phyloP scores from a whole-genome alignment of 306 rosid species.

The Begonia peltatifolia region DNA sequence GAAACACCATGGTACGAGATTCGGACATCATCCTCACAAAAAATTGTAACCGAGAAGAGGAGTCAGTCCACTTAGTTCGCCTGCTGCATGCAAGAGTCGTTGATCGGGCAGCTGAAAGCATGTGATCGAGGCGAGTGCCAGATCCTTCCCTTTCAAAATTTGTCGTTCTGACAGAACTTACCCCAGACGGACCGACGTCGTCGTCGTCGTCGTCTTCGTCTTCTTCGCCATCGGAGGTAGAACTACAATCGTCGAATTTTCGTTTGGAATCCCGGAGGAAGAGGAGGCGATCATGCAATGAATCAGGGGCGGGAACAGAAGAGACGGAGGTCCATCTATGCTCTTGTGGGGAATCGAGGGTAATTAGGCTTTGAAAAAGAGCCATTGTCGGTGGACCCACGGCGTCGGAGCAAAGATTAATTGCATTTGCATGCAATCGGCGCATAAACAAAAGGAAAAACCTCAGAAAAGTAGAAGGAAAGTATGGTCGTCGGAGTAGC shows the following conservation, averaged over 20 bases:
- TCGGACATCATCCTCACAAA: slow-evolving; percentile 42
- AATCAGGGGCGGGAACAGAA: slow-evolving; percentile 7
- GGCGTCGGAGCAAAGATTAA: slow-evolving; percentile 25
- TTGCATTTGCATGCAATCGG: slow-evolving; percentile 18
- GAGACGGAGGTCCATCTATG: slow-evolving; percentile 15
- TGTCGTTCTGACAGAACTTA: slow-evolving; percentile 55
- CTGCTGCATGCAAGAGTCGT: slow-evolving; percentile 9
- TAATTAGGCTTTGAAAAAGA: slow-evolving; percentile 30
- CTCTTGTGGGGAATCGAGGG: slow-evolving; percentile 35
- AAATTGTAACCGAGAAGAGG: slow-evolving; percentile 31
- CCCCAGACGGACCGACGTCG: slow-evolving; percentile 24
- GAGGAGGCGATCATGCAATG: slow-evolving; percentile 16
- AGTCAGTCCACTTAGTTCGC: slow-evolving; percentile 9
- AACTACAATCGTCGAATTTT: slow-evolving; percentile 48
- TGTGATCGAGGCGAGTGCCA: slow-evolving; percentile 9
- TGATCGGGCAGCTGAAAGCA: slow-evolving; percentile 23
- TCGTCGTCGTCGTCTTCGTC: slow-evolving; percentile 33
- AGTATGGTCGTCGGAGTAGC: too few relatives aligned
- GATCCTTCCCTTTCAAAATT: slow-evolving; percentile 27
- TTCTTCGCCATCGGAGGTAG: slow-evolving; percentile 25
- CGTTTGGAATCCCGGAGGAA: slow-evolving; percentile 37
- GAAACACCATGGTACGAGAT: slow-evolving; percentile 41
- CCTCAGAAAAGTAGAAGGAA: neutral
- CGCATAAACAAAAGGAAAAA: neutral
- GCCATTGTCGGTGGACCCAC: slow-evolving; percentile 53